A percentile compares a stretch with the other conserved stretches of the same genome.
These are phyloP conservation scores for Exsudoporus floridanus DNA, from an alignment of 1,284 basidiomycete species.

Conservation along the genomic window DNA sequence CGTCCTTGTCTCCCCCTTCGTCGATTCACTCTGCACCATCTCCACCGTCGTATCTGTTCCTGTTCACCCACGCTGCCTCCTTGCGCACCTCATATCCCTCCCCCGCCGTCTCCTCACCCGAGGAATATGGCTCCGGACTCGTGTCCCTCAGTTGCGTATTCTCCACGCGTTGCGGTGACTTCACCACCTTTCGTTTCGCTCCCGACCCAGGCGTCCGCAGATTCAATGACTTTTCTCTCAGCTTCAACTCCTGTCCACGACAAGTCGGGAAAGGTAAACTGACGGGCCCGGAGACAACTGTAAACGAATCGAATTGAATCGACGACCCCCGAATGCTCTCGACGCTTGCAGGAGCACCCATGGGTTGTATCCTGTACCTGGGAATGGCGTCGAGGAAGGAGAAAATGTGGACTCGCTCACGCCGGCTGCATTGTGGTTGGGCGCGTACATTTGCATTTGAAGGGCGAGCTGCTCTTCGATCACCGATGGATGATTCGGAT, in stretches of 20 bases:
- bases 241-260: constrained; percentile 38
- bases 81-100: constrained; percentile 48
- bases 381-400: constrained; percentile 32
- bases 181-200: constrained; percentile 36
- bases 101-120: constrained; percentile 56
- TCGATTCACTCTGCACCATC: constrained; percentile 63
- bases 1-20: constrained; percentile 69
- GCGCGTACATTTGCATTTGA: constrained; percentile 75
- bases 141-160: constrained; percentile 79
- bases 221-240: constrained; percentile 38
- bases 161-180: constrained; percentile 70
- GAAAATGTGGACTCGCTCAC: constrained; percentile 64
- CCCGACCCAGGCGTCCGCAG: constrained; percentile 33
- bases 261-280: constrained; percentile 47
- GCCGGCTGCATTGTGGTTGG: constrained; percentile 58
- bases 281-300: constrained; percentile 73
- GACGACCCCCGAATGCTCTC: constrained; percentile 40
- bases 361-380: constrained; percentile 55
- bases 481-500: constrained; percentile 49
- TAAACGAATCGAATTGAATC: constrained; percentile 50
- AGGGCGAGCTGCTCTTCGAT: constrained; percentile 67
- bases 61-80: constrained; percentile 39
- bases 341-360: constrained; percentile 65
- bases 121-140: constrained; percentile 64
- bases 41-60: constrained; percentile 36